Base-by-base conservation (phyloP, 2,329 filamentous ascomycete species). In the Mycosphaerella sp. region DNA sequence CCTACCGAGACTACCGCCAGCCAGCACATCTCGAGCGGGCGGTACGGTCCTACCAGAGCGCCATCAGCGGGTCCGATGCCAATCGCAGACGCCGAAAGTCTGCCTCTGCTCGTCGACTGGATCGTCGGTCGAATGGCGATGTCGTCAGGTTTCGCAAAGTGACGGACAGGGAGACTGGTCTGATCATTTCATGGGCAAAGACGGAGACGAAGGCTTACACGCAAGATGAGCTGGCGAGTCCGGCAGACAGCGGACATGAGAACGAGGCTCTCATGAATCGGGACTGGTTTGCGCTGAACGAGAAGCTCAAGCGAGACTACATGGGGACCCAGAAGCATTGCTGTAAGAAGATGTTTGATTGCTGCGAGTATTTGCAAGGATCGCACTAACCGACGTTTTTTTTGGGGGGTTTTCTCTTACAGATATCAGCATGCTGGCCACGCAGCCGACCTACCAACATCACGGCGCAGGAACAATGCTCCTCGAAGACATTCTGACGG, bases 381-480 rank as follows among this genome's bases (percentile, higher is more conserved):
- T 43, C 21, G 36, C 29, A 51, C 45, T 52, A 40, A 49, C 21
- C 21, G 21, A 21, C 3, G 21, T 21, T 21, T 21, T 21, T 21
- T 17, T 17, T 17, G 14, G n/a, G n/a, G n/a, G 21, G 21, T 39
- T 29, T 6, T 9, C 12, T 12, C n/a, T 26, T 26, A 32, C 52
- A 68, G 66, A 69, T 43, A 61, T 69, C 51, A 64, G 62, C 58
- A 68, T 70, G 60, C 62, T 73, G 31, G 65, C 63, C 8, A 76
- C 73, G 26, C 67, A 73, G 57, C 73, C 73, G 0, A 65, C 67
- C 2, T 67, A 75, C 42, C 73, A 74, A 34, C 63, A 72, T 12
- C 68, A 70, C 12, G 74, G 74, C 1, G 74, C 73, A 8, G 74
- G 66, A 6, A 69, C 57, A 3, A 65, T 75, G 57, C 61, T 76